phyloP scores from a whole-genome alignment of 2,329 filamentous ascomycete genomes.

The Beauveria caledonica region DNA sequence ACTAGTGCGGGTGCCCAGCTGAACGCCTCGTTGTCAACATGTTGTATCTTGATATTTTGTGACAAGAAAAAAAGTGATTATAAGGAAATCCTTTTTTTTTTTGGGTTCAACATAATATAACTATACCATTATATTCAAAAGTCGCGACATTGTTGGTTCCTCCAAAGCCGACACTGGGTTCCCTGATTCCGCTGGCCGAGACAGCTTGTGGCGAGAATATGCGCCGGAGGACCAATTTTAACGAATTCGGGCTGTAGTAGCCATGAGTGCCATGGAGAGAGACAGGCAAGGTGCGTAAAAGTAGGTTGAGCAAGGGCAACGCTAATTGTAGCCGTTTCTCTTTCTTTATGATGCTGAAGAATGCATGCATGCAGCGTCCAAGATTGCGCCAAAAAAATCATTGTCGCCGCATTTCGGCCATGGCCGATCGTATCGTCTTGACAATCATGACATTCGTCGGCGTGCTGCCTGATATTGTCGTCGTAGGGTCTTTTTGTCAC shows the following conservation, averaged over 20 bases:
- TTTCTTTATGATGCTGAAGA: neutral
- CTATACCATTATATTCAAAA: no score
- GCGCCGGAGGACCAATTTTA: neutral
- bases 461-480: conserved; percentile 1
- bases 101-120: no score
- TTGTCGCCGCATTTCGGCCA: conserved; percentile 18
- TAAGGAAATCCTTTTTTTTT: no score
- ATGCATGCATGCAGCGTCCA: neutral
- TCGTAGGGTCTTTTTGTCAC: neutral
- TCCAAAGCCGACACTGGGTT: neutral
- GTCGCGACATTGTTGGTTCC: no score
- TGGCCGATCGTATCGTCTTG: conserved; percentile 23
- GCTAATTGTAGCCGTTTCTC: no score
- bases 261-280: no score
- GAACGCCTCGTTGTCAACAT: neutral
- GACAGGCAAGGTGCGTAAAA: no score
- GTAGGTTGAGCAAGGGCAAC: no score
- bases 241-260: neutral
- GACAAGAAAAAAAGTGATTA: neutral
- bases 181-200: neutral
- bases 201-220: neutral
- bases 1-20: conserved; percentile 1
- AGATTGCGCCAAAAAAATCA: neutral
- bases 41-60: neutral
- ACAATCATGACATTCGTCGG: conserved; percentile 25